Conservation (phyloP, 2,329 filamentous ascomycete genomes). For the Geosmithia morbida region DNA sequence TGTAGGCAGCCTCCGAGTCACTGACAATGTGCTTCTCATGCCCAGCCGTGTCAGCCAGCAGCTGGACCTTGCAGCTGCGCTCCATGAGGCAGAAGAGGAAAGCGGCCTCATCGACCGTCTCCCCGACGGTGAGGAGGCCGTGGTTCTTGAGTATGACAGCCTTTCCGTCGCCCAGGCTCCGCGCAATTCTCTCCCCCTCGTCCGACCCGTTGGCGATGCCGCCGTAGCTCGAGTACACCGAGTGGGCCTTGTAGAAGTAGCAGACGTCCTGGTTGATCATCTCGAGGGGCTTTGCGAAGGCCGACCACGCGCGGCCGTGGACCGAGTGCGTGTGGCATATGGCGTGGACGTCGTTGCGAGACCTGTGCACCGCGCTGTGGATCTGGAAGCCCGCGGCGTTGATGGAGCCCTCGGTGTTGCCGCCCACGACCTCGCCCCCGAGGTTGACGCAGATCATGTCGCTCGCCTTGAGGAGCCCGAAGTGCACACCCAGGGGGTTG, state of each 20-base stretch:
- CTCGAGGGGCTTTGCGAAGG: slow-evolving; percentile 42
- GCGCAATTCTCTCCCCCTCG: slow-evolving; percentile 43
- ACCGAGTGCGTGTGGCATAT: slow-evolving; percentile 47
- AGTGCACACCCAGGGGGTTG: slow-evolving; percentile 24
- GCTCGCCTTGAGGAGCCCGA: slow-evolving; percentile 42
- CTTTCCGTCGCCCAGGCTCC: slow-evolving; percentile 35
- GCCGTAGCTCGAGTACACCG: slow-evolving; percentile 38
- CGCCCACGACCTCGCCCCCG: slow-evolving; percentile 42
- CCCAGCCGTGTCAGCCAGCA: slow-evolving; percentile 13
- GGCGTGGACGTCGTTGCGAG: slow-evolving; percentile 42
- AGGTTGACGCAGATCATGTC: slow-evolving; percentile 50
- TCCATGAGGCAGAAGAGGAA: slow-evolving; percentile 38
- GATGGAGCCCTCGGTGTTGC: slow-evolving; percentile 31
- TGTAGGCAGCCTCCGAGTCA: slow-evolving; percentile 24
- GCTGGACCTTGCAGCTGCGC: slow-evolving; percentile 16
- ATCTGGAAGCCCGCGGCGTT: slow-evolving; percentile 51
- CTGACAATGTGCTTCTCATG: slow-evolving; percentile 13
- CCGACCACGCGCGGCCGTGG: slow-evolving; percentile 45
- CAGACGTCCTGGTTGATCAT: slow-evolving; percentile 48
- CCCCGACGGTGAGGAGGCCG: slow-evolving; percentile 47
- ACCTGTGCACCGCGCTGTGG: slow-evolving; percentile 44
- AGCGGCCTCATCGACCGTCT: slow-evolving; percentile 52
- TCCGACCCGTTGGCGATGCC: slow-evolving; percentile 46
- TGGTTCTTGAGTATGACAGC: slow-evolving; percentile 49
- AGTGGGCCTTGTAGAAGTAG: slow-evolving; percentile 39